These are phyloP conservation scores for Alternaria ethzedia DNA, from an alignment of 2,329 filamentous ascomycete species.

Conservation along the genomic window DNA sequence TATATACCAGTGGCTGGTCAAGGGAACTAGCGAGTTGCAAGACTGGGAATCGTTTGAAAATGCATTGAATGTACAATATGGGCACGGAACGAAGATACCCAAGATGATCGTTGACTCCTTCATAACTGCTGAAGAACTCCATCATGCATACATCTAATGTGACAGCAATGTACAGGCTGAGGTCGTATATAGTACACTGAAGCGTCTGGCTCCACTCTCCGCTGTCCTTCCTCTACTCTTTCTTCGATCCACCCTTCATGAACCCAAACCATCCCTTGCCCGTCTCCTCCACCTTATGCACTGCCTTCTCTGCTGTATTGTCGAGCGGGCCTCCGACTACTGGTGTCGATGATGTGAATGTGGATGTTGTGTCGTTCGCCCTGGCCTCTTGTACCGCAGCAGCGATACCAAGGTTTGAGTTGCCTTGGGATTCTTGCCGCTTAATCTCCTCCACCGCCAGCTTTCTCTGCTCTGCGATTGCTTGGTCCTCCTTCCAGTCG, in stretches of 20 bases:
- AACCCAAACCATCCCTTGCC: constrained; percentile 56
- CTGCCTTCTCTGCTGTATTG: constrained; percentile 52
- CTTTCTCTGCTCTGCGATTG: constrained; percentile 41
- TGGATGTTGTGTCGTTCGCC: constrained; percentile 22
- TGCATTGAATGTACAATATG: constrained; percentile 21
- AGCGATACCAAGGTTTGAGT: constrained; percentile 30
- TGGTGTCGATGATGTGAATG: constrained; percentile 32
- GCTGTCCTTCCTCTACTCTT: not conserved
- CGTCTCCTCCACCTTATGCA: constrained; percentile 43
- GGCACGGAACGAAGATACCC: constrained; percentile 39
- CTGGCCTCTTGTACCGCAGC: constrained; percentile 45
- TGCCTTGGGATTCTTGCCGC: constrained; percentile 32
- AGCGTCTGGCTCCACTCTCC: constrained; percentile 3
- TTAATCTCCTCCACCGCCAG: constrained; percentile 41
- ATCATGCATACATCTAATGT: constrained; percentile 42
- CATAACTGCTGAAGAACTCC: constrained; percentile 35
- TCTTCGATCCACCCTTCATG: constrained; percentile 48
- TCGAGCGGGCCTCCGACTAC: constrained; percentile 55
- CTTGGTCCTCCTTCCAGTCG: constrained; percentile 48
- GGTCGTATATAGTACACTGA: constrained; percentile 41
- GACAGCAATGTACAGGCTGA: constrained; percentile 43
- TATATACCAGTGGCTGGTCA: constrained; percentile 59
- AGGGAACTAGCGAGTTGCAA: constrained; percentile 18
- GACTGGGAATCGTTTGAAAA: constrained; percentile 1
- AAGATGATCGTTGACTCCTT: constrained; percentile 23